Base-by-base conservation (phyloP, 495 filamentous ascomycete genomes). In the Filosporella fistucella region DNA sequence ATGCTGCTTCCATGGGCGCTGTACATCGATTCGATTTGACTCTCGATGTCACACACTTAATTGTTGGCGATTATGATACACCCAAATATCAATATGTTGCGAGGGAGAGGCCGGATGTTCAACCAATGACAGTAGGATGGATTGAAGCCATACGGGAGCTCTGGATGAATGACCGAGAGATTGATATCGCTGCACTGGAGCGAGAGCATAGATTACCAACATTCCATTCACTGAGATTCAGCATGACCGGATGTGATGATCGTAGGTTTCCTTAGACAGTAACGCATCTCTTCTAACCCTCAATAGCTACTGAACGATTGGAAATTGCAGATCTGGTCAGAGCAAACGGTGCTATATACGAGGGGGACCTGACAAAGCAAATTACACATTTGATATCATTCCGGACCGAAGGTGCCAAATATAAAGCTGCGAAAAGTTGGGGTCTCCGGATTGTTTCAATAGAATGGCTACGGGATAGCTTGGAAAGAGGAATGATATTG, bases 71-170 rank as follows among this genome's bases (percentile, higher is more conserved):
- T 48, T 84, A 85, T 46, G 76, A 88, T 54, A 96, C 91, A 0
- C 78, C 84, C 12, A 98, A 98, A 63, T 98, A 98, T 70, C 85
- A 82, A 59, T 96, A 93, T 67, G 91, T 96, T 58, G 93, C 93
- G 18, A 89, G 81, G 51, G 86, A 91, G 61, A 77, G 93, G 23
- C 75, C 82, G 26, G 93, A 98, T 61, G 81, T 98, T 55, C 79
- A 77, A 45, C 86, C 88, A 39, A 76, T 98, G 64, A 74, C 72
- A 33, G 78, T 84, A 23, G 77, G 78, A 59, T 98, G 88, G 88
- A 74, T 98, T 41, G 80, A 91, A 38, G 89, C 88, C 21, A 81
- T 96, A 16, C 79, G 89, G 11, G 67, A 81, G 42, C 71, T 78
- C 30, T 98, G 93, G 94, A 81, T 91, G 45, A 65, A 83, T 43